Percentiles rank a stretch among this genome's conserved stretches.
These are phyloP conservation scores for Neurospora sp. DNA, from an alignment of 495 filamentous ascomycete genomes.

Conservation along the genomic window DNA sequence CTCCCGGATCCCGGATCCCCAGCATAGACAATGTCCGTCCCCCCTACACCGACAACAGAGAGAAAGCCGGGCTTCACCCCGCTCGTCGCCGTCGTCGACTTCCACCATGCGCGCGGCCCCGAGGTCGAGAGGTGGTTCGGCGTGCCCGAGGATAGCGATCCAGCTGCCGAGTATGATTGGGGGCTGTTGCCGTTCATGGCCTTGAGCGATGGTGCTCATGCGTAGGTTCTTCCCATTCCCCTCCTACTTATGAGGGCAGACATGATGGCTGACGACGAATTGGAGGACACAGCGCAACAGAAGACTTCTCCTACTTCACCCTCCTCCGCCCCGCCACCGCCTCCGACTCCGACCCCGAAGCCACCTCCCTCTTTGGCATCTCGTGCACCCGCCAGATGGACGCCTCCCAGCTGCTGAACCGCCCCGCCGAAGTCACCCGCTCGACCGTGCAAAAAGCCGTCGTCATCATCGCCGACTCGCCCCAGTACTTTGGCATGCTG, in stretches of 20 bases:
- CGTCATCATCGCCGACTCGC: constrained; percentile 89
- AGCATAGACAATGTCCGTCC: constrained; percentile 14
- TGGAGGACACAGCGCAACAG: constrained; percentile 49
- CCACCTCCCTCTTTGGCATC: constrained; percentile 87
- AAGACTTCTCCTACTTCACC: constrained; percentile 99
- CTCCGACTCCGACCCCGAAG: constrained; percentile 28
- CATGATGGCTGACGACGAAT: background rate
- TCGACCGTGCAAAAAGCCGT: constrained; percentile 97
- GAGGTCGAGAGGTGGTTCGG: constrained; percentile 92
- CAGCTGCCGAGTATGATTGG: constrained; percentile 85
- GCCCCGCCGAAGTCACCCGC: constrained; percentile 81
- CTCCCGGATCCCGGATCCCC: background rate
- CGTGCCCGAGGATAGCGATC: constrained; percentile 64
- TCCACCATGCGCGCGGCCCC: constrained; percentile 93
- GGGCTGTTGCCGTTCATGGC: constrained; percentile 91
- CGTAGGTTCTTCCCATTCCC: constrained; percentile 44
- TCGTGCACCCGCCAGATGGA: constrained; percentile 90
- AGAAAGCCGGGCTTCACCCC: constrained; percentile 34
- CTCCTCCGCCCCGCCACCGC: constrained; percentile 58
- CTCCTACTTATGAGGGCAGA: background rate
- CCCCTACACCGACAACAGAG: constrained; percentile 17
- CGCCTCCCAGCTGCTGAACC: constrained; percentile 60
- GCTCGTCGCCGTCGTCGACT: constrained; percentile 85
- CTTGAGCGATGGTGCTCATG: constrained; percentile 89
- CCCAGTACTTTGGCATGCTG: constrained; percentile 67